Conservation (phyloP, 1,284 basidiomycete genomes). For the Sanghuangporus sanghuang region DNA sequence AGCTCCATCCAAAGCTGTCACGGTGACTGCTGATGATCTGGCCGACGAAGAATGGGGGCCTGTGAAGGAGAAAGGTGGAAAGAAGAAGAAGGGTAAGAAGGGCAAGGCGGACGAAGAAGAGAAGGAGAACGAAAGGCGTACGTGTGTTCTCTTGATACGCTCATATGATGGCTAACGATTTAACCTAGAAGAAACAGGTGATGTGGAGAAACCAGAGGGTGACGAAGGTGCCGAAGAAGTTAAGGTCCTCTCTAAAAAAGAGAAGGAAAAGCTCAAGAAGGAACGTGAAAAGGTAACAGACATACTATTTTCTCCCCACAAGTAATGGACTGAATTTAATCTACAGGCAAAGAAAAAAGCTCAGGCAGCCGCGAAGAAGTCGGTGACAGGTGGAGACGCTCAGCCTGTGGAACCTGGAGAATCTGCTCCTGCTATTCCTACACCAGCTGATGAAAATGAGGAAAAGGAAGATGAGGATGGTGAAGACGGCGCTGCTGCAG, state of each 20-base stretch:
- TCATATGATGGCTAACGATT: background rate
- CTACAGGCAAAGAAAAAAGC: slow-evolving; percentile 91
- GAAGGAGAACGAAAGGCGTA: background rate
- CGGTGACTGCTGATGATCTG: slow-evolving; percentile 58
- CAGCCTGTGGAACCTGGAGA: slow-evolving; percentile 21
- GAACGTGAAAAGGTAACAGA: slow-evolving; percentile 80
- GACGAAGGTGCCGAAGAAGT: slow-evolving; percentile 30
- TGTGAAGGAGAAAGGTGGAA: slow-evolving; percentile 43
- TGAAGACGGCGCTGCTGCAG: slow-evolving; percentile 48
- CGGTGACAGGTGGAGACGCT: slow-evolving; percentile 37
- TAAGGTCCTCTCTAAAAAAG: slow-evolving; percentile 68
- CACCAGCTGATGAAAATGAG: slow-evolving; percentile 37
- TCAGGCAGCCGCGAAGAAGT: slow-evolving; percentile 77
- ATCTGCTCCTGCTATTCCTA: slow-evolving; percentile 22
- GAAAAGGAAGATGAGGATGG: slow-evolving; percentile 54
- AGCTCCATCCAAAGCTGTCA: slow-evolving; percentile 36
- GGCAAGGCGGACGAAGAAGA: slow-evolving; percentile 31
- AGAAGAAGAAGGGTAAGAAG: slow-evolving; percentile 49
- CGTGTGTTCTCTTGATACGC: background rate
- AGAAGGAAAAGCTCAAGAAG: slow-evolving; percentile 93
- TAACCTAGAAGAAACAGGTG: background rate
- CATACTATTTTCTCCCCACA: slow-evolving; percentile 1
- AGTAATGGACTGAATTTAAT: slow-evolving; percentile 3
- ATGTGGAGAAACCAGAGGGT: slow-evolving; percentile 2
- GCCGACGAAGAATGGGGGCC: slow-evolving; percentile 68